These are phyloP conservation scores for Arthrobotrys iridis DNA, from an alignment of 2,329 filamentous ascomycete species.

Conservation along the genomic window DNA sequence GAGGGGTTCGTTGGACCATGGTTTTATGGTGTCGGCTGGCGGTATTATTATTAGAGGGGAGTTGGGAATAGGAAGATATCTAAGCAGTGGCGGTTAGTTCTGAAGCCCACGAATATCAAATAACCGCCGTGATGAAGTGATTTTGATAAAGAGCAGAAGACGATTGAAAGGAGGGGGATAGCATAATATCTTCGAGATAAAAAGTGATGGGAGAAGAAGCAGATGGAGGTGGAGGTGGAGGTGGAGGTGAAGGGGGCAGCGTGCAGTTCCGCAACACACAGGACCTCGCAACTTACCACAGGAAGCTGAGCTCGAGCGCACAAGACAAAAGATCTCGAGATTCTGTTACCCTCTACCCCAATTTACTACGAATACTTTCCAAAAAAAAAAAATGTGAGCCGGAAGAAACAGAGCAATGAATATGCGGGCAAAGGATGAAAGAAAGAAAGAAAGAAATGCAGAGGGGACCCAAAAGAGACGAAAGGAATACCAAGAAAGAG, in stretches of 20 bases:
- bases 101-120: background rate
- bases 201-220: background rate
- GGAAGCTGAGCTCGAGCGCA: background rate
- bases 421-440: background rate
- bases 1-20: constrained; percentile 51
- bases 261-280: background rate
- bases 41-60: background rate
- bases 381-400: background rate
- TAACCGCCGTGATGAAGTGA: background rate
- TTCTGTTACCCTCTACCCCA: no score
- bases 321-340: background rate
- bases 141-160: no score
- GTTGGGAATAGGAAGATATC: no score
- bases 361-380: background rate
- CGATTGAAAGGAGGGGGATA: background rate
- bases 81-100: background rate
- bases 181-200: background rate
- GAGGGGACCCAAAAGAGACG: background rate
- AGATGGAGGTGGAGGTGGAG: background rate
- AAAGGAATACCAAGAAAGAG: background rate
- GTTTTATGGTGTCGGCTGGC: no score
- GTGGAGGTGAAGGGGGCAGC: background rate
- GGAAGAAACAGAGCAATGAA: background rate
- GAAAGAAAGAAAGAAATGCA: background rate
- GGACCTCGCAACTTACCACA: background rate